Evolutionary conservation across 345 rosid species (phyloP), one percentile per base, ranked within the genome.

Genomic region (Noccaea caerulescens): DNA sequence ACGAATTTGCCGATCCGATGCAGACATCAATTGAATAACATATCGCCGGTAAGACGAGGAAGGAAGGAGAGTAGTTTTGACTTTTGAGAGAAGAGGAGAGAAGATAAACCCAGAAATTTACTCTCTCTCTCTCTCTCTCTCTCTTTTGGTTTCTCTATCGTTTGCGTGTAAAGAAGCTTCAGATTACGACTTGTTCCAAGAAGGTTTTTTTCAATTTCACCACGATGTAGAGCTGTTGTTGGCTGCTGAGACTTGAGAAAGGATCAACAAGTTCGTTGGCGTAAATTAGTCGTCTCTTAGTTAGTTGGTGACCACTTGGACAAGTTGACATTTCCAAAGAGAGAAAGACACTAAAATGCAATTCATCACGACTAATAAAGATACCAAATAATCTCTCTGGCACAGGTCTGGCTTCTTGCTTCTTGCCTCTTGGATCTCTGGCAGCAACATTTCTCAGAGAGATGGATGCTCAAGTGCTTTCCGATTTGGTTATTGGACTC

Each of bases 241-340:
- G 72, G 66, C 72, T 73, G 38, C 66, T 66, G 72, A 64, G 59
- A 73, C 61, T 36, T 51, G 72, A 57, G 58, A 67, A 75, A 56
- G 38, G 63, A 75, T 68, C 56, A 58, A 73, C 52, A 14, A 50
- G 54, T 39, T 66, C 36, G 39, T 74, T 52, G 72, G 72, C 54
- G 32, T 32, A 33, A 41, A 23, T 39, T 6, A 58, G 77, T 64
- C 77, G 71, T 20, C 77, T 56, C 52, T 54, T 72, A 42, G 57
- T 49, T 63, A 47, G 68, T 66, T 58, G 77, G 59, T 47, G 52
- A 66, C 66, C 49, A 64, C 58, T 37, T 41, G 36, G 60, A 2
- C 38, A 62, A 8, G 71, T 73, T 73, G 66, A 58, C 65, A 38
- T 65, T 65, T 72, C 12, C 2, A 20, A 9, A 12, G 18, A 61